Percentiles rank a stretch among this genome's conserved stretches.
Evolutionary conservation across 2,329 filamentous ascomycete genomes (phyloP).

Genomic region (Paraphoma sp.): DNA sequence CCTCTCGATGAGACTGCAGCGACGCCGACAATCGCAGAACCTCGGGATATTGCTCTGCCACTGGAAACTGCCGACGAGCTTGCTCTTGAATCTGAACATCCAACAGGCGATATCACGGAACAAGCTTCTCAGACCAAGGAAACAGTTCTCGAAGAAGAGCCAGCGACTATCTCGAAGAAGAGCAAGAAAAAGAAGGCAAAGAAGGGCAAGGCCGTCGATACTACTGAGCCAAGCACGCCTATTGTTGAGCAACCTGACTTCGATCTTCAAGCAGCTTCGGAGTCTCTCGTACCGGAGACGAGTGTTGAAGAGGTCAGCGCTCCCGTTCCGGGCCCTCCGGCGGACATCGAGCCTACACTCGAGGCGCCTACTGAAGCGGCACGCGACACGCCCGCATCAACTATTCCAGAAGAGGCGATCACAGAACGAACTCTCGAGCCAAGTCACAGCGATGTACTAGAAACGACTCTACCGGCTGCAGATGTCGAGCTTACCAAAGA

Average conservation of each 20-base stretch:
- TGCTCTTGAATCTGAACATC: not conserved
- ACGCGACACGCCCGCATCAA: not conserved
- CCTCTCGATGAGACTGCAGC: not conserved
- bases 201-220: conserved; percentile 16
- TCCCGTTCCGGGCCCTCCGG: not conserved
- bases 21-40: not conserved
- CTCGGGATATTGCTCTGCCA: not conserved
- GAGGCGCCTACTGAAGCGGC: not conserved
- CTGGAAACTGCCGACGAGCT: not conserved
- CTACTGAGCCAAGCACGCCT: conserved; percentile 15
- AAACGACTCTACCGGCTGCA: not conserved
- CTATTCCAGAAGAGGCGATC: not conserved
- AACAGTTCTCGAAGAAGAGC: conserved; percentile 9
- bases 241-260: conserved; percentile 5
- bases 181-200: conserved; percentile 33
- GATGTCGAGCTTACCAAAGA: not conserved
- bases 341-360: conserved; percentile 3
- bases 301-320: not conserved
- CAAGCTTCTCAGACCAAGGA: not conserved
- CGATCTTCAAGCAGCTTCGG: not conserved
- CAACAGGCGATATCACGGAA: not conserved
- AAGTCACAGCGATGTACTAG: not conserved
- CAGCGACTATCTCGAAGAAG: conserved; percentile 16
- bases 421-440: not conserved
- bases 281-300: not conserved